phyloP scores from a whole-genome alignment of 2,329 filamentous ascomycete species.

The Alternaria infectoria region DNA sequence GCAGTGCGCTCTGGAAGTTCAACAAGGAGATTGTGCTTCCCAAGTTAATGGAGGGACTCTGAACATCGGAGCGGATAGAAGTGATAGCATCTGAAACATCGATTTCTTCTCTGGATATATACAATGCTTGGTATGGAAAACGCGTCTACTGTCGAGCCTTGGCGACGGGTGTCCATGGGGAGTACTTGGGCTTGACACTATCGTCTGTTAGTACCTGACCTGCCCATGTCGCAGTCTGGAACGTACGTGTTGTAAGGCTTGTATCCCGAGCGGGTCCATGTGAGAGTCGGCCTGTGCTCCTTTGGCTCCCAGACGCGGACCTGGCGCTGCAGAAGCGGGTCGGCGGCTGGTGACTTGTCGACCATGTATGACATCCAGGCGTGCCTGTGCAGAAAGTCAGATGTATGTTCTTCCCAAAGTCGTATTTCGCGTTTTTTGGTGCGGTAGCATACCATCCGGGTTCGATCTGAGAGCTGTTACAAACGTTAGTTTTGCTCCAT shows the following conservation, averaged over 20 bases:
- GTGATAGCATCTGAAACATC: not conserved
- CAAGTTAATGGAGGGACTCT: not conserved
- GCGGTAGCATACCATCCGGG: constrained; percentile 72
- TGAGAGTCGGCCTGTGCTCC: constrained; percentile 76
- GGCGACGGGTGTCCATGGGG: constrained; percentile 56
- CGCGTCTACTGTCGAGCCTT: constrained; percentile 48
- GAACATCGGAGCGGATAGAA: not conserved
- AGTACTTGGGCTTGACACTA: constrained; percentile 59
- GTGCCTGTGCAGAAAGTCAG: constrained; percentile 65
- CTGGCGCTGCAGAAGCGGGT: constrained; percentile 72
- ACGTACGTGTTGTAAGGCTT: constrained; percentile 95
- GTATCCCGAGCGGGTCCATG: constrained; percentile 78
- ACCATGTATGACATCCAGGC: constrained; percentile 95
- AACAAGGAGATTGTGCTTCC: constrained; percentile 39
- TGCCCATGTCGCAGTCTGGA: not conserved
- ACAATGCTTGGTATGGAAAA: constrained; percentile 28
- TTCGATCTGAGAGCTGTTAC: constrained; percentile 76
- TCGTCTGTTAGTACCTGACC: not conserved
- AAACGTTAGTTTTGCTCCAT: constrained; percentile 45
- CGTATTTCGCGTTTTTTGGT: not conserved
- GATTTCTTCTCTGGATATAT: constrained; percentile 24
- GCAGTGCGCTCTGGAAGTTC: constrained; percentile 26
- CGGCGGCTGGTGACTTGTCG: constrained; percentile 81
- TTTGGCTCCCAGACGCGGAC: constrained; percentile 77
- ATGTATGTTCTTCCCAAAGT: not conserved